Evolutionary conservation across 768 basidiomycete genomes (phyloP), one percentile per base, ranked within the genome.

Genomic region (Tephrocybe sp.): DNA sequence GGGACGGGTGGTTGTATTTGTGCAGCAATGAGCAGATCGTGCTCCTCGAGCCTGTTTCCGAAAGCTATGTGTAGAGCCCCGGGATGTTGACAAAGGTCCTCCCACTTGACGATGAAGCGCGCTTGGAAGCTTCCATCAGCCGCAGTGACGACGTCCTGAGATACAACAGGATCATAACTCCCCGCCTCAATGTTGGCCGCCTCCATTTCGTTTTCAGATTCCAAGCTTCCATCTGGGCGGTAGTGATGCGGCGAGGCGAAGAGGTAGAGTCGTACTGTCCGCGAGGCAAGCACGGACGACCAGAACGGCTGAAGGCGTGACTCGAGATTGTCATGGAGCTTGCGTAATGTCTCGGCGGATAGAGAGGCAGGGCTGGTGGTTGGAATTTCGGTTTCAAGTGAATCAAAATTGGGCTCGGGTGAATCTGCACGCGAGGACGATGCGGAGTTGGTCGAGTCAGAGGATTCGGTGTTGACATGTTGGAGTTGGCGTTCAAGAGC

Each of bases 271-370:
- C 79, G 76, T 7, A 94, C 69, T 2, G 67, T 76, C 15, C 91
- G 79, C 21, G 79, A 74, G 9, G 86, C 60, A 0, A 94, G 69
- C 1, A 80, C 82, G 3, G 83, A 82, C 2, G 85, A 78, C 90
- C 90, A 94, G 67, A 95, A 93, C 0, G 85, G 82, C 41, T 79
- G 81, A 21, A 95, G 68, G 0, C 93, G 82, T 4, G 75, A 65
- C 61, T 92, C 88, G 4, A 95, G 75, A 58, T 94, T 94, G 11
- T 73, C 72, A 54, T 93, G 86, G 45, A 86, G 73, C 21, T 77
- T 74, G 3, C 72, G 77, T 15, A 87, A 61, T 22, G 63, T 51
- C 2, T 68, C 66, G 3, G 63, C 46, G 3, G 65, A 49, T 4
- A 59, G 39, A 23, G 61, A 57, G 7, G 59, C 45, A 10, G 55